phyloP scores from a whole-genome alignment of 306 rosid genomes.

The Cucumis melo region DNA sequence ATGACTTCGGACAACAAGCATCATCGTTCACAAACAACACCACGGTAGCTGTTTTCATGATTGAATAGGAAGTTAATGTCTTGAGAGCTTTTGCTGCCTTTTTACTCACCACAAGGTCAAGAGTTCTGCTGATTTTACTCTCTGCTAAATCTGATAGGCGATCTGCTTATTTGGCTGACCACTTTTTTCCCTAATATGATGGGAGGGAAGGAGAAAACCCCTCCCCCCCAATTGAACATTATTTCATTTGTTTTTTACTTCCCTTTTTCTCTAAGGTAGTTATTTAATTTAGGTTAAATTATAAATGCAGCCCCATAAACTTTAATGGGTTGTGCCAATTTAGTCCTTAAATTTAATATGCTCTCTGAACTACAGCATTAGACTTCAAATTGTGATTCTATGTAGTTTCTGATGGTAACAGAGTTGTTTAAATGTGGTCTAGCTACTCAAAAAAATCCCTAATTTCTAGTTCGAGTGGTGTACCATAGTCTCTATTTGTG shows the following conservation, averaged over 20 bases:
- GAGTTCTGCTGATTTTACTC: not conserved
- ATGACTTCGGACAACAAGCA: not conserved
- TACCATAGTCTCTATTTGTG: no score
- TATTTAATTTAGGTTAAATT: constrained; percentile 3
- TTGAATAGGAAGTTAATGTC: not conserved
- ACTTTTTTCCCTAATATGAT: not conserved
- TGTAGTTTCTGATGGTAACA: not conserved
- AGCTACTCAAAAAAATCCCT: not conserved
- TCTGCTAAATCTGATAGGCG: not conserved
- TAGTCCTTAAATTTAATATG: not conserved
- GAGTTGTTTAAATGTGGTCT: not conserved
- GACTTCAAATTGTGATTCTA: not conserved
- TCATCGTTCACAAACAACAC: no score
- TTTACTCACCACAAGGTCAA: constrained; percentile 3
- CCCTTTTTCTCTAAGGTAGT: not conserved
- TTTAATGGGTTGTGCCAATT: not conserved
- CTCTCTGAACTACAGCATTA: not conserved
- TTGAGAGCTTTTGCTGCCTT: not conserved
- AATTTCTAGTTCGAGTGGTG: no score
- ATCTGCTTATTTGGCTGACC: not conserved
- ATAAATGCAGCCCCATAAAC: not conserved
- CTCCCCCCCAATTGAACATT: not conserved
- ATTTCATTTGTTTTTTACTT: not conserved
- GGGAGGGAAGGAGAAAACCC: not conserved
- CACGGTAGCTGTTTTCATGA: not conserved